Evolutionary conservation across 176 grass and related monocot species (phyloP).

Genomic region (Puya raimondii): DNA sequence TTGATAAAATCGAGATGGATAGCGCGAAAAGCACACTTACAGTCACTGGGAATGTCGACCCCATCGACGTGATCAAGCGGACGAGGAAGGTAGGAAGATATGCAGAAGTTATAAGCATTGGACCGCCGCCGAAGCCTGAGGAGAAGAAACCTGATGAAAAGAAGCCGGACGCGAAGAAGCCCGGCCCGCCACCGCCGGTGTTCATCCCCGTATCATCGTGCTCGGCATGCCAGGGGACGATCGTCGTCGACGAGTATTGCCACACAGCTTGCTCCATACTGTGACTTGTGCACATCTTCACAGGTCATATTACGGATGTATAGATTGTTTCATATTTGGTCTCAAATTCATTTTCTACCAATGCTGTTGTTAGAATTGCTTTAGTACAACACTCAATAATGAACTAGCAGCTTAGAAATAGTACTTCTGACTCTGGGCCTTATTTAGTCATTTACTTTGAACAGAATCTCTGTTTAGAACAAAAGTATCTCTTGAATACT

Average conservation of each 20-base stretch:
- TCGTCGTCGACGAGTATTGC: slow-evolving; percentile 26
- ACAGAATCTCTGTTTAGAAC: no score
- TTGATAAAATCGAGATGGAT: slow-evolving; percentile 73
- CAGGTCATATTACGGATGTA: not conserved
- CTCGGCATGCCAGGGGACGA: not conserved
- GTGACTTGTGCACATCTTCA: slow-evolving; percentile 3
- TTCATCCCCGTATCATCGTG: not conserved
- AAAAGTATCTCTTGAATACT: no score
- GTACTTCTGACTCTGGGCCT: no score
- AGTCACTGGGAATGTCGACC: slow-evolving; percentile 54
- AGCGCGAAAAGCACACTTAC: slow-evolving; percentile 49
- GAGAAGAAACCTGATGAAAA: slow-evolving; percentile 34
- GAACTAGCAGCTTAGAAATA: no score
- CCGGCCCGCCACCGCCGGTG: not conserved
- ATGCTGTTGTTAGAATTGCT: no score
- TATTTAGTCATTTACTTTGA: no score
- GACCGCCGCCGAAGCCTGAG: slow-evolving; percentile 32
- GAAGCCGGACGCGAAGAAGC: not conserved
- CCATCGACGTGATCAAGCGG: slow-evolving; percentile 47
- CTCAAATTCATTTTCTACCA: not conserved
- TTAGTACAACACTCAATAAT: no score
- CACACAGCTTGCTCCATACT: slow-evolving; percentile 14
- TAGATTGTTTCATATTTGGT: not conserved
- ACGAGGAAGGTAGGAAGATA: slow-evolving; percentile 48
- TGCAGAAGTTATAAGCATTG: slow-evolving; percentile 38